These are phyloP conservation scores for peach (Prunus persica) DNA, from an alignment of 306 rosid species.

Conservation along the genomic window Prunus_persica_NCBIv2 NC_034013.1:7866501-7867000, in stretches of 20 bases:
- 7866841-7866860: neutral
- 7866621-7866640: slow-evolving; percentile 27
- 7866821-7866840: slow-evolving; percentile 5
- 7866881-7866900: slow-evolving; percentile 42
- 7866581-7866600: slow-evolving; percentile 39
- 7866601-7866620: slow-evolving; percentile 21
- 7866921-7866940: slow-evolving; percentile 39
- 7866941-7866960: slow-evolving; percentile 31
- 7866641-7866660: slow-evolving; percentile 41
- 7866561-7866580: slow-evolving; percentile 10
- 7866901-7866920: slow-evolving; percentile 2
- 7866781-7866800: slow-evolving; percentile 48
- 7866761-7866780: slow-evolving; percentile 70
- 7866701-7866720: slow-evolving; percentile 7
- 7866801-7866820: slow-evolving; percentile 11
- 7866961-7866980: slow-evolving; percentile 34
- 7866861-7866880: slow-evolving; percentile 8
- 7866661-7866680: slow-evolving; percentile 30
- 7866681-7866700: slow-evolving; percentile 30
- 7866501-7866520: neutral
- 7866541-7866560: neutral
- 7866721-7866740: no score
- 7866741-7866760: slow-evolving; percentile 38
- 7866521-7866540: neutral
- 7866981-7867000: slow-evolving; percentile 24